Evolutionary conservation across 176 grass and related monocot species (phyloP).

Genomic region (sorghum (Sorghum bicolor)): Sorghum_bicolor_NCBIv3 NC_012871.2:64524501-64525000

Average conservation of each 20-base stretch:
- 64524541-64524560: background rate
- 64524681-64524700: constrained; percentile 28
- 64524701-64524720: background rate
- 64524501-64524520: too few relatives aligned
- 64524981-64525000: background rate
- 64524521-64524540: too few relatives aligned
- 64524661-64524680: background rate
- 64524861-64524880: background rate
- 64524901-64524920: too few relatives aligned
- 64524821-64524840: too few relatives aligned
- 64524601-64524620: background rate
- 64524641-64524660: constrained; percentile 22
- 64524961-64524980: background rate
- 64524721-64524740: background rate
- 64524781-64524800: background rate
- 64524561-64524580: background rate
- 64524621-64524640: background rate
- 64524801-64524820: background rate
- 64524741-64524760: background rate
- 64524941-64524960: background rate
- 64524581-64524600: background rate
- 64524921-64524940: background rate
- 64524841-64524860: background rate
- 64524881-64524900: too few relatives aligned
- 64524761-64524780: background rate